Conservation (phyloP, 2,329 filamentous ascomycete genomes). For the Aspergillus nomiae region DNA sequence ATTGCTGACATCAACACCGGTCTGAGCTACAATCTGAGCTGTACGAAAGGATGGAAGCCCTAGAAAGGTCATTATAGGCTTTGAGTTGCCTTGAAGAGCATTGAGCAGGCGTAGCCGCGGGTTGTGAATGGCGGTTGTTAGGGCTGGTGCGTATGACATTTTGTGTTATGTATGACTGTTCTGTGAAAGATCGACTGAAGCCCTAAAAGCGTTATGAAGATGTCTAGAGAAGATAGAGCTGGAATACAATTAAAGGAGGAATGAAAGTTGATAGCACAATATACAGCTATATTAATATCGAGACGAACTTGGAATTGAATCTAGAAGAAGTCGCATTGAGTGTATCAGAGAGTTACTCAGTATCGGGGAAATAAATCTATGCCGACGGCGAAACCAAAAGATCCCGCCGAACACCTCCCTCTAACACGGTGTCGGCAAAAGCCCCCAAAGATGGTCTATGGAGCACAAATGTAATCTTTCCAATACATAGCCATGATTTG, state of each 20-base stretch:
- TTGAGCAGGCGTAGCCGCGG: conserved; percentile 19
- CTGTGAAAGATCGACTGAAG: not conserved
- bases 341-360: not conserved
- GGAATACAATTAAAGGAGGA: not conserved
- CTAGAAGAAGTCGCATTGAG: not conserved
- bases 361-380: not conserved
- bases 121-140: conserved; percentile 13
- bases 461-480: not conserved
- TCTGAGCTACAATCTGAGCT: conserved; percentile 23
- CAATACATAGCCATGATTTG: no score
- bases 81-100: conserved; percentile 14
- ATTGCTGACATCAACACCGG: conserved; percentile 20
- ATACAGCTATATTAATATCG: not conserved
- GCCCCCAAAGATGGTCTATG: not conserved
- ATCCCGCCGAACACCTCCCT: not conserved
- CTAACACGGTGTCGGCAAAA: no score
- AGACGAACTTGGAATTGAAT: not conserved
- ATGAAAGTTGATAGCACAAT: not conserved
- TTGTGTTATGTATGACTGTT: not conserved
- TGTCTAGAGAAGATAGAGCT: not conserved
- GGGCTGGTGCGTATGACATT: conserved; percentile 3
- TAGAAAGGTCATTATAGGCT: conserved; percentile 25
- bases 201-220: not conserved
- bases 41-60: conserved; percentile 23
- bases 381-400: not conserved